Evolutionary conservation across 1,284 basidiomycete genomes (phyloP).

Genomic region (Abortiporus biennis): DNA sequence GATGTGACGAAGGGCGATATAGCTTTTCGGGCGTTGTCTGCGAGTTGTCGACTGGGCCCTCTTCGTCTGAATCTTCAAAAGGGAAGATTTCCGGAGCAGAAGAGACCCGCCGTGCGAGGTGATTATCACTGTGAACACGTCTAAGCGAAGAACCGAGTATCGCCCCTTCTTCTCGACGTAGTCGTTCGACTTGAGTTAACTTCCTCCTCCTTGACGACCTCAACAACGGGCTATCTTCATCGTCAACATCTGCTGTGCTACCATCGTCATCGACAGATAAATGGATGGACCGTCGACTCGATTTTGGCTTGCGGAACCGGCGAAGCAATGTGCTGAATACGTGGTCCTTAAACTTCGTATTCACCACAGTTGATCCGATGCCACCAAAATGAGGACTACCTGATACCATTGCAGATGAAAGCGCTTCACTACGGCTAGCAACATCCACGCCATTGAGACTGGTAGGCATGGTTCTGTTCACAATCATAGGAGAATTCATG

Average conservation of each 20-base stretch:
- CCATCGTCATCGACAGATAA: slow-evolving; percentile 34
- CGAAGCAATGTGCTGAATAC: slow-evolving; percentile 85
- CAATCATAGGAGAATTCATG: slow-evolving; percentile 42
- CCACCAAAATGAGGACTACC: slow-evolving; percentile 54
- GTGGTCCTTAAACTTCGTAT: slow-evolving; percentile 89
- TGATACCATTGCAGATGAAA: slow-evolving; percentile 11
- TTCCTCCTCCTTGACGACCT: slow-evolving; percentile 24
- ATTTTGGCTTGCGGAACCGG: slow-evolving; percentile 49
- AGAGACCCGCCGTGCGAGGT: slow-evolving; percentile 29
- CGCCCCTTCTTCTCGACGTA: slow-evolving; percentile 21
- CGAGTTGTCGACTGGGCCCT: slow-evolving; percentile 16
- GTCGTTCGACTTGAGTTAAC: slow-evolving; percentile 31
- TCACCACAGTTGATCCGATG: slow-evolving; percentile 86
- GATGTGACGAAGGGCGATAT: too few species aligned
- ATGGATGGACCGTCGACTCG: slow-evolving; percentile 32
- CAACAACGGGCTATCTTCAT: slow-evolving; percentile 26
- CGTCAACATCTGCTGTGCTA: slow-evolving; percentile 37
- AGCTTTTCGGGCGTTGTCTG: too few species aligned
- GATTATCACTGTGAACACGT: slow-evolving; percentile 58
- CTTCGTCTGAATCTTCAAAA: slow-evolving; percentile 11
- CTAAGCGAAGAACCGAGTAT: slow-evolving; percentile 36
- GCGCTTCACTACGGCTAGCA: slow-evolving; percentile 2
- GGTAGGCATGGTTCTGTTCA: not conserved
- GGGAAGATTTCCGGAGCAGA: slow-evolving; percentile 15
- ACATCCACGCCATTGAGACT: not conserved